phyloP scores from a whole-genome alignment of 2,329 filamentous ascomycete genomes.

The Ophiocordyceps sinensis region DNA sequence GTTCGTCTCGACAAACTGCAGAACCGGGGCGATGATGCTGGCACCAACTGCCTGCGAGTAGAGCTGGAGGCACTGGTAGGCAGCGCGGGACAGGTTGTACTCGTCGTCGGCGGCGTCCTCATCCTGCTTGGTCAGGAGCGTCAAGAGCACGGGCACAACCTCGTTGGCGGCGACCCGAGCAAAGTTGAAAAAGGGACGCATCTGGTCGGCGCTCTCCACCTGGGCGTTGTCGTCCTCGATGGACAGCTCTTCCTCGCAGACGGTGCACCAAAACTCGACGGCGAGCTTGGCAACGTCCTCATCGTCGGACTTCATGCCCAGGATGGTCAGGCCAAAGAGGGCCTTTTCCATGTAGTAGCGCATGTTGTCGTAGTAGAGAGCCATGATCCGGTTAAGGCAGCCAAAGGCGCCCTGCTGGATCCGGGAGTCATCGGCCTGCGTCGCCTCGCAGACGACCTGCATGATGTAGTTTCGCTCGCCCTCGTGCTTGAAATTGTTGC shows the following conservation, averaged over 20 bases:
- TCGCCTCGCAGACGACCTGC: slow-evolving; percentile 99
- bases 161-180: slow-evolving; percentile 83
- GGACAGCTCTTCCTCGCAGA: slow-evolving; percentile 94
- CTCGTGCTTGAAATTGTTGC: slow-evolving; percentile 98
- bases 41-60: slow-evolving; percentile 85
- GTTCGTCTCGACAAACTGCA: slow-evolving; percentile 84
- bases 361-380: slow-evolving; percentile 98
- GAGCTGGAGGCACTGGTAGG: slow-evolving; percentile 91
- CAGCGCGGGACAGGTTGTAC: slow-evolving; percentile 89
- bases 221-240: slow-evolving; percentile 91
- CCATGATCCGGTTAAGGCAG: slow-evolving; percentile 97
- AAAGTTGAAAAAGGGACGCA: slow-evolving; percentile 92
- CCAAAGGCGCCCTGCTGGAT: slow-evolving; percentile 96
- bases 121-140: slow-evolving; percentile 88
- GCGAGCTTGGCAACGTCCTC: slow-evolving; percentile 97
- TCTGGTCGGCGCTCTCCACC: slow-evolving; percentile 64
- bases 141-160: slow-evolving; percentile 81
- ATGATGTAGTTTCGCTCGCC: slow-evolving; percentile 99
- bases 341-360: slow-evolving; percentile 99
- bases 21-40: slow-evolving; percentile 71
- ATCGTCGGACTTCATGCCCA: slow-evolving; percentile 96
- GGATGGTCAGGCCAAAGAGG: slow-evolving; percentile 88
- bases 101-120: slow-evolving; percentile 95
- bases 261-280: slow-evolving; percentile 99
- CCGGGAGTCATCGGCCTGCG: slow-evolving; percentile 76